Evolutionary conservation across 352 stramenopile genomes (phyloP).

Genomic region (Peronospora destructor): DNA sequence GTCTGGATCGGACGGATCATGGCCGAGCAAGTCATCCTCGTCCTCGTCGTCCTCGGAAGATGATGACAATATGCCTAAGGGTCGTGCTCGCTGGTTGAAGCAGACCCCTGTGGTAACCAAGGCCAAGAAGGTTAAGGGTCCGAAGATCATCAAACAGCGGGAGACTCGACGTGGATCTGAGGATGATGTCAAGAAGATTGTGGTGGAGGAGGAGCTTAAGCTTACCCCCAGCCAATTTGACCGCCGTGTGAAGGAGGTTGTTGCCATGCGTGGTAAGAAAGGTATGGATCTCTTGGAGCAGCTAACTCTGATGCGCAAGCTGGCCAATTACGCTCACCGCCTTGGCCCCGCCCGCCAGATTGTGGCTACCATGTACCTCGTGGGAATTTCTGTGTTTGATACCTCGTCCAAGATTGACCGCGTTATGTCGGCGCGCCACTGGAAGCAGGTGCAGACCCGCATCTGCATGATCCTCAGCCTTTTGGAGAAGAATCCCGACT

Average conservation of each 20-base stretch:
- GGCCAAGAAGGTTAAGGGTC: slow-evolving; percentile 38
- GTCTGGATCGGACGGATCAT: slow-evolving; percentile 33
- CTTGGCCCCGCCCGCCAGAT: slow-evolving; percentile 71
- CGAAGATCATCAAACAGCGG: slow-evolving; percentile 33
- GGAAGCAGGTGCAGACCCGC: slow-evolving; percentile 64
- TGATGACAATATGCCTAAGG: slow-evolving; percentile 89
- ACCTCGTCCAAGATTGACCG: slow-evolving; percentile 80
- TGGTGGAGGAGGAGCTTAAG: slow-evolving; percentile 78
- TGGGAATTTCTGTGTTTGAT: slow-evolving; percentile 79
- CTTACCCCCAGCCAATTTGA: slow-evolving; percentile 74
- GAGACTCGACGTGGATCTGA: slow-evolving; percentile 54
- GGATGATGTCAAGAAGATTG: slow-evolving; percentile 40
- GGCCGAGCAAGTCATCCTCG: slow-evolving; percentile 53
- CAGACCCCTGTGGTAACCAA: slow-evolving; percentile 69
- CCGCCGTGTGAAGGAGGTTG: slow-evolving; percentile 77
- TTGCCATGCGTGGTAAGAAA: slow-evolving; percentile 80
- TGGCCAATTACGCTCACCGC: slow-evolving; percentile 71
- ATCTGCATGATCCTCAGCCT: slow-evolving; percentile 63
- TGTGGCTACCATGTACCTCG: slow-evolving; percentile 74
- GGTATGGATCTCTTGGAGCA: slow-evolving; percentile 71
- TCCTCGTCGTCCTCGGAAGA: slow-evolving; percentile 60
- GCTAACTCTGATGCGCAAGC: slow-evolving; percentile 60
- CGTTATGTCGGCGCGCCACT: slow-evolving; percentile 73
- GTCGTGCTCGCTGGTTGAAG: slow-evolving; percentile 94
- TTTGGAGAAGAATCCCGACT: slow-evolving; percentile 79